These are phyloP conservation scores for Fusarium caatingaense DNA, from an alignment of 2,329 filamentous ascomycete genomes.

Conservation along the genomic window DNA sequence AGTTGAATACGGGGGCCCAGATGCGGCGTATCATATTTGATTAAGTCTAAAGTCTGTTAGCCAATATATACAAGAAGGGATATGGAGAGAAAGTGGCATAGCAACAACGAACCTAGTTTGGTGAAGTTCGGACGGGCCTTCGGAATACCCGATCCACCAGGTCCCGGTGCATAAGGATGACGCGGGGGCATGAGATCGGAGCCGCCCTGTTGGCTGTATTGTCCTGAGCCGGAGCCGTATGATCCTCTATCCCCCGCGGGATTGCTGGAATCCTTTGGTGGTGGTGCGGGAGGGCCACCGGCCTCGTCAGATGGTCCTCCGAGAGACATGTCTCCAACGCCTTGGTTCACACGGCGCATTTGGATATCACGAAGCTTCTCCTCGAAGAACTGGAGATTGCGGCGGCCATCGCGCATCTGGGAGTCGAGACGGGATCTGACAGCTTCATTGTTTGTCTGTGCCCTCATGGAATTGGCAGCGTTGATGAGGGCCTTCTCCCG, in stretches of 20 bases:
- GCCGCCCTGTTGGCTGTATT: conserved; percentile 69
- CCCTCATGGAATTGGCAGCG: conserved; percentile 93
- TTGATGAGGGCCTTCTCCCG: conserved; percentile 95
- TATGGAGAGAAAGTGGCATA: conserved; percentile 5
- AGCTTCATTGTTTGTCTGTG: conserved; percentile 92
- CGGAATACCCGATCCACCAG: conserved; percentile 72
- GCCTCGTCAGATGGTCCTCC: conserved; percentile 55
- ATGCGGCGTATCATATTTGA: conserved; percentile 97
- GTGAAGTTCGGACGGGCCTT: conserved; percentile 91
- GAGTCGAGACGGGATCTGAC: conserved; percentile 92
- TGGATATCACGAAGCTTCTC: conserved; percentile 90
- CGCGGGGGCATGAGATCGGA: conserved; percentile 82
- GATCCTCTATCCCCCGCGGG: conserved; percentile 65
- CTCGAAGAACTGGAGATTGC: conserved; percentile 96
- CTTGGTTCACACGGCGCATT: conserved; percentile 78
- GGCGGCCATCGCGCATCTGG: conserved; percentile 91
- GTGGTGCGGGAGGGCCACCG: conserved; percentile 70
- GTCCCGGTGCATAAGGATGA: conserved; percentile 79
- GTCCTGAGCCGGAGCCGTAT: conserved; percentile 65
- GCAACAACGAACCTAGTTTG: conserved; percentile 80
- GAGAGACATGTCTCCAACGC: conserved; percentile 74
- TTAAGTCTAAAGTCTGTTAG: conserved; percentile 75
- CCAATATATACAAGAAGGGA: conserved; percentile 2
- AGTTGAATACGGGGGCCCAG: conserved; percentile 97
- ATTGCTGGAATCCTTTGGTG: conserved; percentile 74